Base-by-base conservation (phyloP, 805 yeast genomes). In the Cyberlindnera maritima region DNA sequence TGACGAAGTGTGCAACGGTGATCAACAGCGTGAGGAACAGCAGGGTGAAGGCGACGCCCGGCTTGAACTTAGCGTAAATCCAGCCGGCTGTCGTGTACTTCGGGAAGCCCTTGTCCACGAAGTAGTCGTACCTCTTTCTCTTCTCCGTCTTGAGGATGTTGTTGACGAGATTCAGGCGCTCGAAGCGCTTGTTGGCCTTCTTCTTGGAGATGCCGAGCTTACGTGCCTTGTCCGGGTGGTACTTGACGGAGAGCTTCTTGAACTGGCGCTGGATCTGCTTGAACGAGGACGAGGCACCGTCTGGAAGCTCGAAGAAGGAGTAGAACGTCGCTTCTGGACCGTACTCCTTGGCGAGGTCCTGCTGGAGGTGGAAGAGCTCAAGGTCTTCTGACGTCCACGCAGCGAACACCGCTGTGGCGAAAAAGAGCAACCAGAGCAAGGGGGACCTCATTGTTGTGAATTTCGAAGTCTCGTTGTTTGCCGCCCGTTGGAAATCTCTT, bases 61-160 rank as follows among this genome's bases (percentile, higher is more conserved):
- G 97, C 59, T 84, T 77, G 74, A 74, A 89, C 60, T 79, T 62
- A 63, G 85, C 79, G 52, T 72, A 72, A 71, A 85, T 88, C 18
- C 81, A 74, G 14, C 82, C 52, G 2, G 49, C 42, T 0, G 50
- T 88, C 48, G 81, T 81, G 77, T 86, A 88, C 51, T 75, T 73
- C 7, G 99, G 98, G 67, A 94, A 92, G 8, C 98, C 97, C 55
- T 80, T 77, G 36, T 78, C 72, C 44, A 87, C 70, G 66, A 88
- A 94, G 64, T 80, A 90, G 65, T 94, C 98, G 64, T 94, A 94
- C 8, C 89, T 74, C 41, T 83, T 80, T 52, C 83, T 79, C 48
- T 74, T 73, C 20, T 46, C 53, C 13, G 77, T 71, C 54, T 92
- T 75, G 40, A 91, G 71, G 46, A 91, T 82, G 59, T 85, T 80